Base-by-base conservation (phyloP, 2,329 filamentous ascomycete species). In the Trichoderma atroviride region DNA sequence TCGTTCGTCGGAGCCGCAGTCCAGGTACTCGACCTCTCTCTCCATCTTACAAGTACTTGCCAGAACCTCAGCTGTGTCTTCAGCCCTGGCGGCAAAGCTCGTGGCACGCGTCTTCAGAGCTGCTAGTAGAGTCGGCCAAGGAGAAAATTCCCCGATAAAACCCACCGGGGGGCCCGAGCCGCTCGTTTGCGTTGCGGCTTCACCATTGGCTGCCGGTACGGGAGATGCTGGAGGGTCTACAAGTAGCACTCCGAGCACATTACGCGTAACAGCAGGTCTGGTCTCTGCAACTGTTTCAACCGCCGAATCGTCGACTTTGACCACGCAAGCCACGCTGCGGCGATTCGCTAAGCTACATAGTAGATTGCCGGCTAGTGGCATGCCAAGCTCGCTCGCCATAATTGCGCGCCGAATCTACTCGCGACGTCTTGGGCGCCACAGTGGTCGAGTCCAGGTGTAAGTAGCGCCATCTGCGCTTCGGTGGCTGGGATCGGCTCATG, bases 401-500 rank as follows among this genome's bases (percentile, higher is more conserved):
- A 5, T 37, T 33, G 27, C 62, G n/a, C 47, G 31, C 50, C 50
- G 16, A 55, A n/a, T 35, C 31, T 64, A 37, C 50, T 43, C 62
- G 52, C 62, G 50, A 65, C 52, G 63, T 14, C 63, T 58, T 29
- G 53, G 37, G n/a, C 63, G 55, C 22, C 55, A 66, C 37, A 24
- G 63, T 37, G 35, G 43, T 55, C 35, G 35, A 50, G n/a, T 4
- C n/a, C 22, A 50, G 4, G n/a, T 24, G 53, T 33, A 37, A 19
- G 61, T 57, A 66, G 63, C 63, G 63, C 63, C 63, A 67, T 59
- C 64, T 59, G 63, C 37, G 53, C 19, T 29, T 67, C 64, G 64
- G 57, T 56, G 55, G 65, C 58, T 68, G 47, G 43, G 43, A 59
- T 68, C 64, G 56, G 64, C 64, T 68, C 9, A 4, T 61, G 43